These are phyloP conservation scores for Penicillium silybi DNA, from an alignment of 495 filamentous ascomycete genomes.

Conservation along the genomic window DNA sequence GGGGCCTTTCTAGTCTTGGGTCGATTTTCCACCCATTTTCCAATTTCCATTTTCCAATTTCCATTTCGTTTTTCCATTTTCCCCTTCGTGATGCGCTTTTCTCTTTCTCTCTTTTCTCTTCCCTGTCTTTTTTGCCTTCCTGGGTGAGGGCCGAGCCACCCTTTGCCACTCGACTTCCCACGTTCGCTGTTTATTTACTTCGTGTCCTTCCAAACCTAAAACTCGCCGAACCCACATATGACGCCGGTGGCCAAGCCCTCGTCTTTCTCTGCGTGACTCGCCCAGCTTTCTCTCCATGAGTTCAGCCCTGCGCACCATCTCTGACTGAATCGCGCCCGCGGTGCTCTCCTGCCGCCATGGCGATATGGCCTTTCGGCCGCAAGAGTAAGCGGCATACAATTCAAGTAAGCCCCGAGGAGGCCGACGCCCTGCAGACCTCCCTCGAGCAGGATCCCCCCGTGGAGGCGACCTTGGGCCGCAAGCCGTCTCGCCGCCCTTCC, in stretches of 20 bases:
- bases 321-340: slow-evolving; percentile 42
- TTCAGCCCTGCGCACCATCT: slow-evolving; percentile 24
- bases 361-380: slow-evolving; percentile 75
- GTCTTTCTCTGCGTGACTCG: not conserved
- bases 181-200: slow-evolving; percentile 3
- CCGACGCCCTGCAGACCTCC: slow-evolving; percentile 22
- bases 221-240: slow-evolving; percentile 15
- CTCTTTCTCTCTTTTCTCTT: slow-evolving; percentile 6
- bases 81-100: slow-evolving; percentile 3
- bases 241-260: slow-evolving; percentile 17
- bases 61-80: slow-evolving; percentile 5
- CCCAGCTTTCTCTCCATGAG: slow-evolving; percentile 30
- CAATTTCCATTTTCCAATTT: slow-evolving; percentile 11
- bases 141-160: not conserved
- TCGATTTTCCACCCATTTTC: slow-evolving; percentile 1
- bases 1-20: not conserved
- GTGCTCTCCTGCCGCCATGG: slow-evolving; percentile 49
- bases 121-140: slow-evolving; percentile 3
- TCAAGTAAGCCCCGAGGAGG: slow-evolving; percentile 38
- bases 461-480: slow-evolving; percentile 32
- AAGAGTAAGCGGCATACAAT: slow-evolving; percentile 52
- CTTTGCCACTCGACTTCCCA: slow-evolving; percentile 6
- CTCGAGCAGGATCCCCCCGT: slow-evolving; percentile 23
- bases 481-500: slow-evolving; percentile 39
- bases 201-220: slow-evolving; percentile 8